Evolutionary conservation across 2,329 filamentous ascomycete species (phyloP), one percentile per base, ranked within the genome.

Genomic region (Alternaria hordeiaustralica): DNA sequence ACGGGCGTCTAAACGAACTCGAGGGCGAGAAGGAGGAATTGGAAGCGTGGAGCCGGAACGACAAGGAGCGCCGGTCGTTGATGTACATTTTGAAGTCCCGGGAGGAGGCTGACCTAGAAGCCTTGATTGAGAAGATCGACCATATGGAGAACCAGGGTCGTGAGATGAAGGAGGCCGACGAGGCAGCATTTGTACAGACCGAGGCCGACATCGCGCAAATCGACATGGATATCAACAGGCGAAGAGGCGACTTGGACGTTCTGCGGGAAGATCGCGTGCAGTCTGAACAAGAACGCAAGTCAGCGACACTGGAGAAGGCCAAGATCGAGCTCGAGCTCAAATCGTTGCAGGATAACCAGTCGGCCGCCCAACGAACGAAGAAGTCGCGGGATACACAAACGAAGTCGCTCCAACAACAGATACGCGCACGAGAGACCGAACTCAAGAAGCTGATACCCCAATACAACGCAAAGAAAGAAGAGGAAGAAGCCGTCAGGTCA

Each of bases 1-100:
- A 96, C 74, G 93, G 96, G 74, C 90, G 96, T 57, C 85, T 99
- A 58, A 86, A 85, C 43, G 96, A 99, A 80, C 85, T 99, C 0
- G 96, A 99, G 79, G 94, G 97, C 78, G 96, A 99, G 80, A 98
- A 98, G 79, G 94, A 97, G 75, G 96, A 99, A 80, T 85, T 99
- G 43, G 89, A 94, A 49, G 94, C 90, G 8, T 99, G 94, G 77
- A 96, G 98, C 79, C 94, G 97, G 64, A 97, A 96, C 78, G 96
- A 99, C 73, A 90, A 92, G 61, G 94, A 99, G 80, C 89, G 94
- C 63, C 87, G 94, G 68, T 97, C 94, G 78, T 85, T 99, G 49
- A 93, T 98, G 79, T 98, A 98, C 77, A 96, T 94, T 1, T 94
- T 97, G 73, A 94, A 97, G 80, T 90, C 96, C 71, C 90, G 93